Conservation (phyloP, 2,329 filamentous ascomycete species). For the Lachnellula suecica region DNA sequence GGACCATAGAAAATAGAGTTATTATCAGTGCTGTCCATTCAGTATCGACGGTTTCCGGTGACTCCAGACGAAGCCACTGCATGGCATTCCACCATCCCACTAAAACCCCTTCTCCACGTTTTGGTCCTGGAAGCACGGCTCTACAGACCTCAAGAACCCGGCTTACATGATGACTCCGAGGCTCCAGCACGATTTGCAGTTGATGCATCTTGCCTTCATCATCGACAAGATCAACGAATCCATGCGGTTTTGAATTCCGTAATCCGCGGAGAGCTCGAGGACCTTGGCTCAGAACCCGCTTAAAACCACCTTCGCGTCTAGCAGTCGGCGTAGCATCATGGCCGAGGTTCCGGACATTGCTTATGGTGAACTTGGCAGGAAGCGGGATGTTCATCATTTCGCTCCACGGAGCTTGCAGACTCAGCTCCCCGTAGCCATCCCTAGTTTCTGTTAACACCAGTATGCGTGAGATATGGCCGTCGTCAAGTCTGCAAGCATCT, state of each 20-base stretch:
- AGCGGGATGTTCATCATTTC: conserved; percentile 65
- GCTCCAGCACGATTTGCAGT: conserved; percentile 65
- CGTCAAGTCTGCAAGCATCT: conserved; percentile 70
- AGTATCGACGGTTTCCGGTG: conserved; percentile 45
- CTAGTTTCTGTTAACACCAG: conserved; percentile 67
- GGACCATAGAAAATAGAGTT: conserved; percentile 61
- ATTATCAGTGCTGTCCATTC: conserved; percentile 72
- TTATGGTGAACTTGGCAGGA: conserved; percentile 54
- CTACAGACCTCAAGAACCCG: conserved; percentile 61
- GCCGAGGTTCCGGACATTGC: conserved; percentile 60
- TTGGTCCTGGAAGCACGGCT: conserved; percentile 59
- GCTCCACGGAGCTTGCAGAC: conserved; percentile 75
- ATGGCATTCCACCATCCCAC: conserved; percentile 73
- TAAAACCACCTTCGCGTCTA: conserved; percentile 51
- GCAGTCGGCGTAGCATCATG: conserved; percentile 51
- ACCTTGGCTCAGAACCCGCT: conserved; percentile 43
- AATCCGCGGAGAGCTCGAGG: conserved; percentile 42
- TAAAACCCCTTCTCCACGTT: conserved; percentile 59
- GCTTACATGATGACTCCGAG: conserved; percentile 60
- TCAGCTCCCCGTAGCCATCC: conserved; percentile 64
- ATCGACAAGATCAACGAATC: conserved; percentile 67
- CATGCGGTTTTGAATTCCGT: conserved; percentile 56
- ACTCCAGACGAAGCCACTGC: conserved; percentile 61
- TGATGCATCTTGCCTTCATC: conserved; percentile 62
- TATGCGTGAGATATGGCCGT: conserved; percentile 67